Percentiles rank a stretch among this genome's conserved stretches.
phyloP scores from a whole-genome alignment of 2,329 filamentous ascomycete species.

The Magnaporthiopsis incrustans region DNA sequence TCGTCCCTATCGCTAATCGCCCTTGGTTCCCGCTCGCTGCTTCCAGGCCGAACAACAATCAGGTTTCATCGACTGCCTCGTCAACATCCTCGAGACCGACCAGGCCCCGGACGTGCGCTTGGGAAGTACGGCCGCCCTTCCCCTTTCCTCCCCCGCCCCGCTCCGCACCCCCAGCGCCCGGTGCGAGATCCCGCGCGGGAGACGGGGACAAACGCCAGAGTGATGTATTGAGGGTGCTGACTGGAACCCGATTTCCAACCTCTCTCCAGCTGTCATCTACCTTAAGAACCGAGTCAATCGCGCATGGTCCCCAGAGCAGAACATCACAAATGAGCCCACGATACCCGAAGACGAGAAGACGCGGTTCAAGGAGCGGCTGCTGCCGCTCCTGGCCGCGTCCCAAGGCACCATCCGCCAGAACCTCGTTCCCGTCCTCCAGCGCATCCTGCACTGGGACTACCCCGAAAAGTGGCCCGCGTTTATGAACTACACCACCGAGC shows the following conservation, averaged over 20 bases:
- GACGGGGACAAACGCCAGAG: not conserved
- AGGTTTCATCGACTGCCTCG: conserved; percentile 82
- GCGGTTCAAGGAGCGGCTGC: conserved; percentile 76
- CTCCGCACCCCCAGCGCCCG: not conserved
- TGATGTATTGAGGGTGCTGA: conserved; percentile 5
- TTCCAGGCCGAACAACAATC: conserved; percentile 77
- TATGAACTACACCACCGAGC: conserved; percentile 82
- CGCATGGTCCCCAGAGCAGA: conserved; percentile 78
- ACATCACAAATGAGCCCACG: conserved; percentile 54
- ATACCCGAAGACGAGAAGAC: conserved; percentile 87
- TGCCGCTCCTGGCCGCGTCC: conserved; percentile 79
- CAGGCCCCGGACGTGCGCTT: conserved; percentile 78
- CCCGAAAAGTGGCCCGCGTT: conserved; percentile 91
- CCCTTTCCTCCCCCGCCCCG: conserved; percentile 6
- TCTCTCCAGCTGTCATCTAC: conserved; percentile 73
- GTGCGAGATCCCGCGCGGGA: not conserved
- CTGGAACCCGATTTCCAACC: conserved; percentile 6
- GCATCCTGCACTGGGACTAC: conserved; percentile 93
- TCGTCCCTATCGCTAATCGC: not conserved
- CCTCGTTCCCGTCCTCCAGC: conserved; percentile 88
- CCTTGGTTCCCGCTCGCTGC: conserved; percentile 9
- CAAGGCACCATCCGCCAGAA: conserved; percentile 80
- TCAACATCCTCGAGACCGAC: conserved; percentile 85
- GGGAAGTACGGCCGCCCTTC: conserved; percentile 58
- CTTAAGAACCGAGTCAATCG: conserved; percentile 95